Base-by-base conservation (phyloP, 2,329 filamentous ascomycete species). In the Fusarium pininemorale region DNA sequence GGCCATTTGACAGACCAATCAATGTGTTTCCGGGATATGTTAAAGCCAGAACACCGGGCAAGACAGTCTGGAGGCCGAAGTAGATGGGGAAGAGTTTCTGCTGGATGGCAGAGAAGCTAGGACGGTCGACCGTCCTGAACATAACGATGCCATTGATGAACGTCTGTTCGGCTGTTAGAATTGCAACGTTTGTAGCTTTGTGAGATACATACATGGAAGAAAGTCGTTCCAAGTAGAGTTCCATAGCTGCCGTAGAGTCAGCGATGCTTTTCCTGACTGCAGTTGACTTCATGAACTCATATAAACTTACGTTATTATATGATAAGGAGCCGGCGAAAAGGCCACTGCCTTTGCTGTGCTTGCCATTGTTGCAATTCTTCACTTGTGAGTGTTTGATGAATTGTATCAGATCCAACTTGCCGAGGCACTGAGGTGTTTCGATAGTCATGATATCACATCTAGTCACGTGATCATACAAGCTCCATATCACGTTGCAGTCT, bases 61-160 rank as follows among this genome's bases (percentile, higher is more conserved):
- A 85, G 11, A 88, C 87, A 8, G 94, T 91, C 84, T 98, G 96
- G 65, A 98, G 85, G 51, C 90, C 87, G 82, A 98, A 98, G 87
- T 97, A 99, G 78, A 94, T 88, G 39, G 94, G 94, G 85, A 98
- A 98, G 60, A 95, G 90, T 72, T 90, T 90, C 74, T 90, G 88
- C 83, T 98, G 96, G 38, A 98, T 89, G 24, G 90, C 87, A 32
- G 92, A 90, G 85, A 99, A 98, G 80, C 94, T 90, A 0, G 94
- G 90, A 32, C 94, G 90, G 32, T 94, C 90, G 42, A 98, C 90
- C 16, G 90, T 88, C 79, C 88, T 91, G 87, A 93, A 97, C 78
- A 94, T 91, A 63, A 95, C 86, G 59, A 94, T 90, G 66, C 94
- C 88, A 78, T 89, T 90, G 79, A 91, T 82, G 83, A 98, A 98